These are phyloP conservation scores for Herpotrichia juniperi DNA, from an alignment of 2,329 filamentous ascomycete species.

Conservation along the genomic window DNA sequence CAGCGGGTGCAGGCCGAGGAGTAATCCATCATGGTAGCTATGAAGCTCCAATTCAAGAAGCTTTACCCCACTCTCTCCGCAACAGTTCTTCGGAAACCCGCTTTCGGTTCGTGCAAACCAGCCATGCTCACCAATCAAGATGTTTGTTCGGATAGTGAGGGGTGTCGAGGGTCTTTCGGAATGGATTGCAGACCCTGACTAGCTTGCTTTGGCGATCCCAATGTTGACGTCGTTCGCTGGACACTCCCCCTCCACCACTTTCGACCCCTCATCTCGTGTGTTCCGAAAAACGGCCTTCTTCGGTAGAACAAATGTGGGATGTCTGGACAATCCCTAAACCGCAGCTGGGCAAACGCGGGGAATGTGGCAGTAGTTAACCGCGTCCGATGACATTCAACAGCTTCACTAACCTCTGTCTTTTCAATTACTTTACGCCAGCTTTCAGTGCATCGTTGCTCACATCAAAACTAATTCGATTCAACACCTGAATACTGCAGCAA, in stretches of 20 bases:
- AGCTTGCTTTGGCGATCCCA: no score
- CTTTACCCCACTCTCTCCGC: no score
- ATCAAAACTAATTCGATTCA: background rate
- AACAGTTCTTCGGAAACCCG: no score
- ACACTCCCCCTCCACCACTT: slow-evolving; percentile 13
- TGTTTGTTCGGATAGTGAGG: no score
- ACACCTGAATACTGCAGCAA: slow-evolving; percentile 15
- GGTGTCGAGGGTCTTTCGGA: no score
- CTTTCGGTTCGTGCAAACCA: no score
- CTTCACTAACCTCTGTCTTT: background rate
- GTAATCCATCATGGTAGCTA: no score
- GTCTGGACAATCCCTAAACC: background rate
- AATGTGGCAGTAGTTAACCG: background rate
- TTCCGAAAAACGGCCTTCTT: slow-evolving; percentile 7
- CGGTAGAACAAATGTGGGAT: background rate
- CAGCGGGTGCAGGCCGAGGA: no score
- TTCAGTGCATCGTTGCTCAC: background rate
- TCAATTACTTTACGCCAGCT: background rate
- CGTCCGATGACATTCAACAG: background rate
- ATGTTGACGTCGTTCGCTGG: background rate
- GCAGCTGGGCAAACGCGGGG: background rate
- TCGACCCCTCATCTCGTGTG: slow-evolving; percentile 5
- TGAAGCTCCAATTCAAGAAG: no score
- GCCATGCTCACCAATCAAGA: no score
- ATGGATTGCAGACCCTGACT: no score